These are phyloP conservation scores for Podaxis sp. DNA, from an alignment of 768 basidiomycete species.

Conservation along the genomic window DNA sequence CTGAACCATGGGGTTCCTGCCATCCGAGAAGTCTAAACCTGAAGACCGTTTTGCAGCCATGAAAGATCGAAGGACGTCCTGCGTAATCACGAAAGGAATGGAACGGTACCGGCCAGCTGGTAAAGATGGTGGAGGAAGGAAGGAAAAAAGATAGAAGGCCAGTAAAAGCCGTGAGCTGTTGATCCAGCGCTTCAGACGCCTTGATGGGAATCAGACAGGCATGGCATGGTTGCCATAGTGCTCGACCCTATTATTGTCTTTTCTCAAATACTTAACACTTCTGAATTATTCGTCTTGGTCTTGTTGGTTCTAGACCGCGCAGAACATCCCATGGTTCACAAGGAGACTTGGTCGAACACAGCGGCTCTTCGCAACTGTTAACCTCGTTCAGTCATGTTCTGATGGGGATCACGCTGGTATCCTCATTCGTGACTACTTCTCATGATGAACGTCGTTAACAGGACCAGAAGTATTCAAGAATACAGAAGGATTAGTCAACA, in stretches of 20 bases:
- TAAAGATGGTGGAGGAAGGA: slow-evolving; percentile 27
- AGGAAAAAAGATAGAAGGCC: slow-evolving; percentile 17
- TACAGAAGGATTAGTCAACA: not conserved
- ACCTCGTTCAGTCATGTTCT: not conserved
- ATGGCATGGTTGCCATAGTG: slow-evolving; percentile 10
- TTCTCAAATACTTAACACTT: not conserved
- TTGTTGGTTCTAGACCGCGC: not conserved
- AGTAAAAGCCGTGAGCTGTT: not conserved
- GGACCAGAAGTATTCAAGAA: not conserved
- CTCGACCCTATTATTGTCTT: not conserved
- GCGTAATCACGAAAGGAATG: slow-evolving; percentile 36
- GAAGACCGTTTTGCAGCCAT: slow-evolving; percentile 49
- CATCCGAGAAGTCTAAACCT: slow-evolving; percentile 69
- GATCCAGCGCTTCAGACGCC: not conserved
- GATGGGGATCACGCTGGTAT: not conserved
- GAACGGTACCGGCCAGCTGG: slow-evolving; percentile 48
- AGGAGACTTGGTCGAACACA: not conserved
- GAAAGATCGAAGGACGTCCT: slow-evolving; percentile 30
- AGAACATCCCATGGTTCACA: slow-evolving; percentile 3
- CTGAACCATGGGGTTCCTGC: slow-evolving; percentile 32
- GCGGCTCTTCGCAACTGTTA: not conserved
- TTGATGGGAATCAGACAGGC: slow-evolving; percentile 6
- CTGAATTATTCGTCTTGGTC: not conserved
- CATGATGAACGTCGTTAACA: not conserved
- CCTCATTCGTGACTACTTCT: not conserved